phyloP scores from a whole-genome alignment of 345 rosid genomes.

The Murraya paniculata region DNA sequence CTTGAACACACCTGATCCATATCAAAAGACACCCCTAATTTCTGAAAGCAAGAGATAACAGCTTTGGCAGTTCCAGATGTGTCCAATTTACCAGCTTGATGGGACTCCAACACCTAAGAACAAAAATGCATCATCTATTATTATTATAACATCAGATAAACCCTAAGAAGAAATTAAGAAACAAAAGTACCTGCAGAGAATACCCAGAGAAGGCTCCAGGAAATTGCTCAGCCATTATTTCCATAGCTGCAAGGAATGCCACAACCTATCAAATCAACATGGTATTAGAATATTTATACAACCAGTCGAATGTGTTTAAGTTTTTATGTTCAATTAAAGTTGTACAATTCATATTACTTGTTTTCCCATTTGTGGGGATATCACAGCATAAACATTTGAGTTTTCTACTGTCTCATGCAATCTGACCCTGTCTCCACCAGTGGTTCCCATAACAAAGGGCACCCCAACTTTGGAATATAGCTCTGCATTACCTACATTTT shows the following conservation, averaged over 20 bases:
- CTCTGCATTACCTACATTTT: constrained; percentile 66
- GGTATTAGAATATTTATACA: constrained; percentile 17
- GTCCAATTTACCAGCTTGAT: constrained; percentile 87
- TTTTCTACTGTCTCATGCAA: constrained; percentile 68
- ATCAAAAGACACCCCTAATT: constrained; percentile 80
- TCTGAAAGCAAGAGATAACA: constrained; percentile 88
- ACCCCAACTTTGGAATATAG: constrained; percentile 87
- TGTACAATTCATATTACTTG: constrained; percentile 45
- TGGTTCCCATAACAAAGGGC: constrained; percentile 97
- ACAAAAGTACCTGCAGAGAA: constrained; percentile 56
- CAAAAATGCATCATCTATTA: background rate
- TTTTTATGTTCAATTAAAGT: background rate
- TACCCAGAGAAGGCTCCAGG: constrained; percentile 97
- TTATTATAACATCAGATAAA: background rate
- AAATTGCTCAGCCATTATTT: constrained; percentile 92
- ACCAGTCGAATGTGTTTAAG: background rate
- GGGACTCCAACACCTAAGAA: constrained; percentile 91
- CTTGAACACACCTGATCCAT: constrained; percentile 56
- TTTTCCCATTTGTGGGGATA: constrained; percentile 99
- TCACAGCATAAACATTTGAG: constrained; percentile 75
- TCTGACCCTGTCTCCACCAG: constrained; percentile 78
- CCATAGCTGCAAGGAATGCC: constrained; percentile 97
- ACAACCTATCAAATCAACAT: constrained; percentile 60
- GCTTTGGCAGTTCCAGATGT: constrained; percentile 97
- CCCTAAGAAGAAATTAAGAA: background rate